Evolutionary conservation across 306 rosid genomes (phyloP).

Genomic region (Herpetospermum pedunculosum): DNA sequence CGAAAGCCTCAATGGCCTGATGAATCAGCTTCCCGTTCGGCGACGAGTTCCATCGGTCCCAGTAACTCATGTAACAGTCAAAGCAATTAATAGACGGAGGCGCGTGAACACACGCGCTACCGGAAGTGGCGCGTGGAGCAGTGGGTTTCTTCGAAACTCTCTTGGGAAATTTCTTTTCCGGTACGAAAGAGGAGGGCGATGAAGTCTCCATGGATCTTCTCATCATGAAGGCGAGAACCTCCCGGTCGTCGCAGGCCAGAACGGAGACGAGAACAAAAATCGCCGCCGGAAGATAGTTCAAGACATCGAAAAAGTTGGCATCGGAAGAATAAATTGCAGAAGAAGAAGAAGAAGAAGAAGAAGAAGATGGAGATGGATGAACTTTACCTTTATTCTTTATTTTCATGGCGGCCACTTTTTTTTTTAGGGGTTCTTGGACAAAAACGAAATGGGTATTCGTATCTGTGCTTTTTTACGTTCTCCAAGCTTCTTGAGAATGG

Average conservation of each 20-base stretch:
- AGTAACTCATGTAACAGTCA: slow-evolving; percentile 49
- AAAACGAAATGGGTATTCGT: not conserved
- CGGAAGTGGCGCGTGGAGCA: not conserved
- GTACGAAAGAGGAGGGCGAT: not conserved
- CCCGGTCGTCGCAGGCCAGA: slow-evolving; percentile 44
- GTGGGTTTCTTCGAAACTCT: slow-evolving; percentile 14
- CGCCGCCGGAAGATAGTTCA: slow-evolving; percentile 46
- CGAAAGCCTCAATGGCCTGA: slow-evolving; percentile 56
- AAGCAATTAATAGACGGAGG: slow-evolving; percentile 42
- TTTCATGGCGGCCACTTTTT: slow-evolving; percentile 30
- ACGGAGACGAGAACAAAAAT: slow-evolving; percentile 30
- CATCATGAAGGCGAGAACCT: slow-evolving; percentile 53
- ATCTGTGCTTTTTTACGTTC: not conserved
- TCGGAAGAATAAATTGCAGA: slow-evolving; percentile 11
- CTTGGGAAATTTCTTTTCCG: slow-evolving; percentile 20
- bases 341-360: not conserved
- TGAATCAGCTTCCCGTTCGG: slow-evolving; percentile 50
- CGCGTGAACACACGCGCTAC: slow-evolving; percentile 10
- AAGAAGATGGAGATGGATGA: slow-evolving; percentile 39
- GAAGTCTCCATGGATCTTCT: slow-evolving; percentile 29
- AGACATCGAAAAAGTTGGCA: slow-evolving; percentile 21
- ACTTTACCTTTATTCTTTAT: slow-evolving; percentile 53
- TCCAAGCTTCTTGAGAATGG: not conserved
- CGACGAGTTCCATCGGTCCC: slow-evolving; percentile 56
- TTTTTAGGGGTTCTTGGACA: not conserved